Percentiles rank a stretch among this genome's conserved stretches.
These are phyloP conservation scores for Kwoniella mangroviensis DNA, from an alignment of 768 basidiomycete species.

Conservation along the genomic window DNA sequence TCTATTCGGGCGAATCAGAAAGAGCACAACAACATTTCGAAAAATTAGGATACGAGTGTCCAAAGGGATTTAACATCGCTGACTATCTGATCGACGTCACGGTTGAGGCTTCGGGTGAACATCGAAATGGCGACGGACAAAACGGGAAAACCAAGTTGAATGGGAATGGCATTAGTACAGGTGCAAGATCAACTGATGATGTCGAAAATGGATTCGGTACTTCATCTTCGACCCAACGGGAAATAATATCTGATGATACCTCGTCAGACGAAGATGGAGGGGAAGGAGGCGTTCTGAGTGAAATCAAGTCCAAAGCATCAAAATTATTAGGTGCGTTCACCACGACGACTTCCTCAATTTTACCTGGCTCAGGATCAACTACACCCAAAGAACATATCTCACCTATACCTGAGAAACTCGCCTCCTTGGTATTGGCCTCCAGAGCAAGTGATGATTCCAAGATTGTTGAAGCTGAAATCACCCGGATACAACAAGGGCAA, in stretches of 20 bases:
- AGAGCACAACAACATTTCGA: constrained; percentile 82
- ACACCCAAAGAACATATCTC: constrained; percentile 61
- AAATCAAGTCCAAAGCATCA: constrained; percentile 48
- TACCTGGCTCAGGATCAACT: constrained; percentile 32
- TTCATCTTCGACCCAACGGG: neutral
- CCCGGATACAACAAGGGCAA: constrained; percentile 54
- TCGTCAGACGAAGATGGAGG: constrained; percentile 9
- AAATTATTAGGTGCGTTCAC: constrained; percentile 49
- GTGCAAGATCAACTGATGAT: constrained; percentile 18
- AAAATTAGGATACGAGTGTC: constrained; percentile 79
- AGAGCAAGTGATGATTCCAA: constrained; percentile 69
- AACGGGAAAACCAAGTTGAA: constrained; percentile 24
- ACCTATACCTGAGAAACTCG: constrained; percentile 63
- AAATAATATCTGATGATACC: constrained; percentile 12
- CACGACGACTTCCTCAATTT: constrained; percentile 5
- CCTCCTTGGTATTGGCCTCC: constrained; percentile 74
- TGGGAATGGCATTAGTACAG: constrained; percentile 1
- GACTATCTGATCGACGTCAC: constrained; percentile 77
- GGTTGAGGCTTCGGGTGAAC: constrained; percentile 61
- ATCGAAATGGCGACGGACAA: constrained; percentile 17
- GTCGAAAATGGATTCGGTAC: constrained; percentile 38
- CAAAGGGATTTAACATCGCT: constrained; percentile 93
- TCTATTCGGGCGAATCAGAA: constrained; percentile 78
- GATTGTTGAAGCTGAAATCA: constrained; percentile 69
- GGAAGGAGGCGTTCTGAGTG: constrained; percentile 14